A percentile compares a stretch with the other conserved stretches of the same genome.
phyloP scores from a whole-genome alignment of 345 rosid species.

The Mercurialis annua region DNA sequence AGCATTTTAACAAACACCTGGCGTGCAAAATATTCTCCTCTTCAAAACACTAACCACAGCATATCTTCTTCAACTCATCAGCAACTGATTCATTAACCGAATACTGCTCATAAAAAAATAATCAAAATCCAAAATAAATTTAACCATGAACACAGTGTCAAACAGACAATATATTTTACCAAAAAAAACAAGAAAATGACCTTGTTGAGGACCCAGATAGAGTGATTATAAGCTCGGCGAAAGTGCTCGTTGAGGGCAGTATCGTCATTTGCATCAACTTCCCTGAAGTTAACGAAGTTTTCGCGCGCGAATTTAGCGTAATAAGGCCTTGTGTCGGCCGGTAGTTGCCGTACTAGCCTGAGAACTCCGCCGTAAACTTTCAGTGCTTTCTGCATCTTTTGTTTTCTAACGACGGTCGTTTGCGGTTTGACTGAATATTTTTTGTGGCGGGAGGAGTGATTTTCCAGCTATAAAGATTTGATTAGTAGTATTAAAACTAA shows the following conservation, averaged over 20 bases:
- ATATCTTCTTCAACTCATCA: slow-evolving; percentile 48
- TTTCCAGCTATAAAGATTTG: too few relatives aligned
- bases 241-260: slow-evolving; percentile 71
- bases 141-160: not conserved
- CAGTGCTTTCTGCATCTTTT: slow-evolving; percentile 70
- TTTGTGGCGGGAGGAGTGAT: too few relatives aligned
- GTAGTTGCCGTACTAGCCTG: slow-evolving; percentile 72
- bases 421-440: too few relatives aligned
- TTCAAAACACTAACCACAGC: slow-evolving; percentile 20
- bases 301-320: slow-evolving; percentile 91
- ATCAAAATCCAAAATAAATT: slow-evolving; percentile 4
- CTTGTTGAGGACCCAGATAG: slow-evolving; percentile 93
- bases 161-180: not conserved
- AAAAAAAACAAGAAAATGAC: slow-evolving; percentile 18
- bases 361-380: slow-evolving; percentile 70
- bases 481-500: too few relatives aligned
- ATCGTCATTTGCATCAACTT: slow-evolving; percentile 54
- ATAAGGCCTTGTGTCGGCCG: slow-evolving; percentile 71
- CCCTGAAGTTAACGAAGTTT: slow-evolving; percentile 83
- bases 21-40: slow-evolving; percentile 10
- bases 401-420: too few relatives aligned
- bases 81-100: slow-evolving; percentile 77
- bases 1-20: slow-evolving; percentile 50
- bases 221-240: slow-evolving; percentile 77
- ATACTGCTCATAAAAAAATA: slow-evolving; percentile 43